A percentile compares a stretch with the other conserved stretches of the same genome.
Evolutionary conservation across 2,329 filamentous ascomycete genomes (phyloP).

Genomic region (Epichloe glyceriae): DNA sequence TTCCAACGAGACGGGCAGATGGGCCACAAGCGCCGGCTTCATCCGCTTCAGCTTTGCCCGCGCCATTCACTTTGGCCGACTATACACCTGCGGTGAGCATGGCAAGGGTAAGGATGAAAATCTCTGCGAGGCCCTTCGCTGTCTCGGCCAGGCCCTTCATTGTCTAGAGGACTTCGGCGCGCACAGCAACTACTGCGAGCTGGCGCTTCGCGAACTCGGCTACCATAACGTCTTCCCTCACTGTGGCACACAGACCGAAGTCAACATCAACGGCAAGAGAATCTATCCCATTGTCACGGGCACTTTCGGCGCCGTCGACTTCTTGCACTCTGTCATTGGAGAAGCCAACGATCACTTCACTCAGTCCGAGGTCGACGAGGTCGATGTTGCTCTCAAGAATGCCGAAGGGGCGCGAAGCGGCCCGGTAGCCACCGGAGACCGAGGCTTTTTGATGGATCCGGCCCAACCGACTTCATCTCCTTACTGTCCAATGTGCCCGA

Average conservation of each 20-base stretch:
- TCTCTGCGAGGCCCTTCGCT: constrained; percentile 67
- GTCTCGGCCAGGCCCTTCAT: constrained; percentile 63
- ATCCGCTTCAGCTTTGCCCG: constrained; percentile 62
- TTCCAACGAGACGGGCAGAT: constrained; percentile 72
- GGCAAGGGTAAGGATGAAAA: constrained; percentile 57
- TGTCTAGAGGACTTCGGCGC: constrained; percentile 70
- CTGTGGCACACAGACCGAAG: constrained; percentile 52
- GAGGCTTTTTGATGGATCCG: constrained; percentile 31
- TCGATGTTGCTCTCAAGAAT: constrained; percentile 60
- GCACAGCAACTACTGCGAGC: constrained; percentile 74
- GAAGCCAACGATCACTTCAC: constrained; percentile 77
- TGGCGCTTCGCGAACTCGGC: constrained; percentile 62
- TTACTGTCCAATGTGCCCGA: constrained; percentile 66
- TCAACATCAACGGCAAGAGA: constrained; percentile 48
- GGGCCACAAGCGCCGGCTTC: constrained; percentile 84
- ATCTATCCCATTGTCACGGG: constrained; percentile 65
- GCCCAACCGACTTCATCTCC: constrained; percentile 49
- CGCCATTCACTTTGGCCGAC: constrained; percentile 63
- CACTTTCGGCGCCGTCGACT: constrained; percentile 68
- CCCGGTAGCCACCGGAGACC: constrained; percentile 20
- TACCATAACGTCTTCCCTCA: constrained; percentile 73
- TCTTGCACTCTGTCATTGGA: constrained; percentile 64
- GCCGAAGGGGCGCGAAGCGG: constrained; percentile 39
- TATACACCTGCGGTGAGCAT: constrained; percentile 54
- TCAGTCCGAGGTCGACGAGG: constrained; percentile 72